These are phyloP conservation scores for Colletotrichum orchidophilum DNA, from an alignment of 2,329 filamentous ascomycete genomes.

Conservation along the genomic window DNA sequence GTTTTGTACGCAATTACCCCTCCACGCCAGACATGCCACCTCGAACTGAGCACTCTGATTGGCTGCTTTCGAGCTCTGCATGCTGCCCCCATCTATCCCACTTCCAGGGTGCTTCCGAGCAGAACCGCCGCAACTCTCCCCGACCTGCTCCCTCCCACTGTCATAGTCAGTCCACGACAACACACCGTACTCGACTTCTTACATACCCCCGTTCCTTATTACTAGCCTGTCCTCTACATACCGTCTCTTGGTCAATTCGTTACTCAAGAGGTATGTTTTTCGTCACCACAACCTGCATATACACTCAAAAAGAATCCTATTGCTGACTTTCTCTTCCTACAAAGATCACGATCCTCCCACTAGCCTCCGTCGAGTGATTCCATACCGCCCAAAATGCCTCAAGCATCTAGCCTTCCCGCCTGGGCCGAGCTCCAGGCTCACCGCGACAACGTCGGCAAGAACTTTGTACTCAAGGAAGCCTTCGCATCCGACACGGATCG, in stretches of 20 bases:
- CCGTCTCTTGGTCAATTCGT: not conserved
- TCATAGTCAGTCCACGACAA: conserved; percentile 23
- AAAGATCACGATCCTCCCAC: not conserved
- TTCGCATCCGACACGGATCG: conserved; percentile 89
- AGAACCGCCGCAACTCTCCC: not conserved
- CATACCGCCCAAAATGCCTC: conserved; percentile 69
- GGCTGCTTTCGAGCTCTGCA: conserved; percentile 15
- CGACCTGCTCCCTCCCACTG: not conserved
- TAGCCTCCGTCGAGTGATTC: not conserved
- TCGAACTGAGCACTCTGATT: conserved; percentile 10
- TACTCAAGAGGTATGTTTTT: not conserved
- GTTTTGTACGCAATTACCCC: conserved; percentile 26
- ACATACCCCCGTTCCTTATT: not conserved
- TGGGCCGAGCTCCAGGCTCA: conserved; percentile 94
- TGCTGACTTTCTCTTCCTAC: not conserved
- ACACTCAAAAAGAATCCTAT: not conserved
- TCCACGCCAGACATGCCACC: conserved; percentile 32
- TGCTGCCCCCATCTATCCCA: conserved; percentile 13
- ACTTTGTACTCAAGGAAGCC: conserved; percentile 91
- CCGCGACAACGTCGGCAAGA: conserved; percentile 85
- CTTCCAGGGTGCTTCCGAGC: not conserved
- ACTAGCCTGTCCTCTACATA: not conserved
- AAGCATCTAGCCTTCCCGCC: conserved; percentile 84
- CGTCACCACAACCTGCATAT: not conserved
- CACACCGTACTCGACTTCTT: not conserved